These are phyloP conservation scores for Fusarium ambrosium DNA, from an alignment of 2,329 filamentous ascomycete genomes.

Conservation along the genomic window DNA sequence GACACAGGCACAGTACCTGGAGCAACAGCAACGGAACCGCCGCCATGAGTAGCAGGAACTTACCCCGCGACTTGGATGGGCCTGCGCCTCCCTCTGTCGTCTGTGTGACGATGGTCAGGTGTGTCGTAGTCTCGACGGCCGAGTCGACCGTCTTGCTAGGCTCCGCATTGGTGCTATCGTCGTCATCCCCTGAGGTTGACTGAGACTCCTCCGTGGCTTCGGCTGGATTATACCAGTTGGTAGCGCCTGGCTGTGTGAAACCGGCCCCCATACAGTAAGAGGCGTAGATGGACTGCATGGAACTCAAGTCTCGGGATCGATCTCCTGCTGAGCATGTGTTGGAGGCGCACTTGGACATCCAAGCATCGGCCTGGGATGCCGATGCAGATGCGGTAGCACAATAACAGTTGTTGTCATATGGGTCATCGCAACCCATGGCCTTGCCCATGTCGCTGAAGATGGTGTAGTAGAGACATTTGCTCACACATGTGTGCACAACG, in stretches of 20 bases:
- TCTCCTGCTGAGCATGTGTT: conserved; percentile 40
- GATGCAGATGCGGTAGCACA: conserved; percentile 43
- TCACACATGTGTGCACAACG: conserved; percentile 37
- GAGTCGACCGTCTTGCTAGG: conserved; percentile 41
- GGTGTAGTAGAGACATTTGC: conserved; percentile 39
- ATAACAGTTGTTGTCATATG: conserved; percentile 46
- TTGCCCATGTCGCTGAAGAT: conserved; percentile 32
- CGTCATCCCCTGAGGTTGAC: background rate
- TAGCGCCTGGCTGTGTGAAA: conserved; percentile 44
- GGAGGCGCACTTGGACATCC: conserved; percentile 41
- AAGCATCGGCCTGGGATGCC: conserved; percentile 31
- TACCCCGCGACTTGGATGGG: conserved; percentile 44
- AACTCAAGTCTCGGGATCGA: conserved; percentile 38
- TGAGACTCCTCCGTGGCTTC: conserved; percentile 38
- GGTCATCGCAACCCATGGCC: conserved; percentile 41
- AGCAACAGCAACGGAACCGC: conserved; percentile 45
- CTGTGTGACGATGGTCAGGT: conserved; percentile 44
- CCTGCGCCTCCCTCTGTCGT: conserved; percentile 42
- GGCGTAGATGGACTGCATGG: conserved; percentile 45
- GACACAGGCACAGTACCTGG: conserved; percentile 43
- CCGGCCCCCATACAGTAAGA: conserved; percentile 48
- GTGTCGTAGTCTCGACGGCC: conserved; percentile 39
- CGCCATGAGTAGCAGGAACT: conserved; percentile 47
- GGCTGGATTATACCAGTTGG: conserved; percentile 43
- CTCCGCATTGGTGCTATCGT: conserved; percentile 13